A percentile compares a stretch with the other conserved stretches of the same genome.
Evolutionary conservation across 805 yeast species (phyloP).

Genomic region (Metschnikowia koreensis): DNA sequence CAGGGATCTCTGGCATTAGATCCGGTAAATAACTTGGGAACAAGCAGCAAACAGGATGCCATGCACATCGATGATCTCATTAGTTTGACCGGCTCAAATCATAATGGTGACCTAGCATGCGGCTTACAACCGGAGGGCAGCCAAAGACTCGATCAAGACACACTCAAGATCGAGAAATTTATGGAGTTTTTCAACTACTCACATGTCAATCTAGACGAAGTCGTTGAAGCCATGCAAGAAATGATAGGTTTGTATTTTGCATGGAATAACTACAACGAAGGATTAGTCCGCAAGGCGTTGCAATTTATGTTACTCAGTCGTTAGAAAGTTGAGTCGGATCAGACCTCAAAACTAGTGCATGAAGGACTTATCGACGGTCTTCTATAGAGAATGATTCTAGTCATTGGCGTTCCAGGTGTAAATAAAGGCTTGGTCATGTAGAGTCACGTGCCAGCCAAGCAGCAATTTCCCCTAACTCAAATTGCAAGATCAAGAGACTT

Average conservation of each 20-base stretch:
- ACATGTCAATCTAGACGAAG: conserved; percentile 72
- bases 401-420: no score
- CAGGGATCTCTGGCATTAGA: conserved; percentile 4
- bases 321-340: background rate
- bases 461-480: no score
- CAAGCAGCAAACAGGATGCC: conserved; percentile 12
- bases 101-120: background rate
- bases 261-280: conserved; percentile 86
- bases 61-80: conserved; percentile 42
- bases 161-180: conserved; percentile 51
- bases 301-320: conserved; percentile 41
- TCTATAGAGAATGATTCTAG: background rate
- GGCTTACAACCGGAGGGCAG: conserved; percentile 18
- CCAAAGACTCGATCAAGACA: conserved; percentile 34
- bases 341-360: no score
- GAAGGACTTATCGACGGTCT: no score
- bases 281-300: conserved; percentile 47
- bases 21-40: conserved; percentile 17
- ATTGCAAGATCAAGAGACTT: no score
- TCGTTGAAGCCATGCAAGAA: conserved; percentile 82
- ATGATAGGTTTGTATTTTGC: conserved; percentile 74
- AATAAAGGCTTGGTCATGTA: no score
- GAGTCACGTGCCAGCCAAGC: no score
- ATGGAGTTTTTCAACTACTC: conserved; percentile 70
- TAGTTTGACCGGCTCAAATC: conserved; percentile 18